Base-by-base conservation (phyloP, 257 asterid genomes). In the Rehmannia glutinosa region DNA sequence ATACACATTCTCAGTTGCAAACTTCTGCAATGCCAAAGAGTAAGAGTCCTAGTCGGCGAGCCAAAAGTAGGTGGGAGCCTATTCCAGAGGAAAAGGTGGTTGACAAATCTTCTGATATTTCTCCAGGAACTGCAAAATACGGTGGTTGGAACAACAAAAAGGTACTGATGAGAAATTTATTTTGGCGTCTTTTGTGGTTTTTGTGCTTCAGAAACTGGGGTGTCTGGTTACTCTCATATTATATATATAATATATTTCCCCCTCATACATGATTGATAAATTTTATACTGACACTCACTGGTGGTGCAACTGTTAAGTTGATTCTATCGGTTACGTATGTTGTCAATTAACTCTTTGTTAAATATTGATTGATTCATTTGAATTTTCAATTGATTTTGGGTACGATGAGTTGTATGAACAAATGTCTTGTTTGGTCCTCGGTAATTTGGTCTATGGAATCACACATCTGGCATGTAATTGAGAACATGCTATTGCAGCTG, bases 1-100 rank as follows among this genome's bases (percentile, higher is more conserved):
- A 75, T 71, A 17, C 30, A 10, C 75, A 66, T 21, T 81, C 83
- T 80, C 79, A 84, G 13, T 27, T 76, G 32, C 84, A 81, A 28
- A 57, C 70, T 42, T 72, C 85, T 63, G 79, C 80, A 28, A 49
- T 73, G 54, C 80, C 81, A 61, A 89, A 84, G 83, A 83, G 72
- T 73, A 86, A 69, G 72, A 89, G 97, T 81, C 97, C 98, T 61
- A 78, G 76, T 71, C 88, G 91, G 78, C 89, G 97, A 70, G 75
- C 78, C 73, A 94, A 94, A 87, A 94, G 99, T 73, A 81, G 99
- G 84, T 94, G 99, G 99, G 99, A 87, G 77, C 99, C 99, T 55
- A 35, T 89, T 60, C 66, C 75, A 69, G 96, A 91, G 74, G 97
- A 81, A 71, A 86, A 80, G 72, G 62, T 72, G 68, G 74, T 75